Percentiles rank a stretch among this genome's conserved stretches.
Conservation (phyloP, 2,329 filamentous ascomycete species). For the Achaetomium macrosporum region DNA sequence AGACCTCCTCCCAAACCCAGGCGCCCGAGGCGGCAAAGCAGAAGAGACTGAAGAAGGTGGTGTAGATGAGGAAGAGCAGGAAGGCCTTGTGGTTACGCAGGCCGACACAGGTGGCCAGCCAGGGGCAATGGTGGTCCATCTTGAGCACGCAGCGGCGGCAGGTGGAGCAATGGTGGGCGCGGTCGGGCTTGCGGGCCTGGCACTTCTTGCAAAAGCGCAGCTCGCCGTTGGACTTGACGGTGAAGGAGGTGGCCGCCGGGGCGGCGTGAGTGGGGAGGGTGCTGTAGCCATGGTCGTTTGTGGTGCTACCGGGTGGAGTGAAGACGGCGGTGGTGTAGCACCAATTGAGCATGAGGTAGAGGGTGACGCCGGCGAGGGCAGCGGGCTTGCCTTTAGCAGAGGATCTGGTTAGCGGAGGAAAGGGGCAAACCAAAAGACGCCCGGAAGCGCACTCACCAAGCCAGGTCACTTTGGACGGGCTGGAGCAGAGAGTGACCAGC, state of each 20-base stretch:
- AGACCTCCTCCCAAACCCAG: slow-evolving; percentile 82
- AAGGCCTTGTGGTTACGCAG: slow-evolving; percentile 95
- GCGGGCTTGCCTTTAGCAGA: slow-evolving; percentile 42
- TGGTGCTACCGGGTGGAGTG: slow-evolving; percentile 74
- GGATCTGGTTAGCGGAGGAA: not conserved
- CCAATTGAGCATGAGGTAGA: slow-evolving; percentile 78
- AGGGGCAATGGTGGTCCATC: slow-evolving; percentile 99
- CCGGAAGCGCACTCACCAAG: slow-evolving; percentile 42
- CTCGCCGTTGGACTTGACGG: slow-evolving; percentile 86
- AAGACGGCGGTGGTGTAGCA: slow-evolving; percentile 93
- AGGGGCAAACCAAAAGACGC: slow-evolving; percentile 1
- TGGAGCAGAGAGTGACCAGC: slow-evolving; percentile 64
- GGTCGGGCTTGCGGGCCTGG: slow-evolving; percentile 87
- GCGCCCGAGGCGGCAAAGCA: slow-evolving; percentile 68
- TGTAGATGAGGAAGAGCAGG: slow-evolving; percentile 85
- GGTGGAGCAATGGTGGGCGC: slow-evolving; percentile 93
- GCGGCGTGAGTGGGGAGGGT: slow-evolving; percentile 70
- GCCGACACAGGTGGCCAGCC: slow-evolving; percentile 93
- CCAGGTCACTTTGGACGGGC: slow-evolving; percentile 47
- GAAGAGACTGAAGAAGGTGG: slow-evolving; percentile 76
- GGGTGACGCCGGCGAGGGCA: slow-evolving; percentile 58
- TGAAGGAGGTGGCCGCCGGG: slow-evolving; percentile 66
- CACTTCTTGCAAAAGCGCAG: slow-evolving; percentile 96
- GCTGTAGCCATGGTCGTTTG: slow-evolving; percentile 64
- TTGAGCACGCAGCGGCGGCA: slow-evolving; percentile 93